Conservation (phyloP, 257 asterid genomes). For the Coffea canephora region DNA sequence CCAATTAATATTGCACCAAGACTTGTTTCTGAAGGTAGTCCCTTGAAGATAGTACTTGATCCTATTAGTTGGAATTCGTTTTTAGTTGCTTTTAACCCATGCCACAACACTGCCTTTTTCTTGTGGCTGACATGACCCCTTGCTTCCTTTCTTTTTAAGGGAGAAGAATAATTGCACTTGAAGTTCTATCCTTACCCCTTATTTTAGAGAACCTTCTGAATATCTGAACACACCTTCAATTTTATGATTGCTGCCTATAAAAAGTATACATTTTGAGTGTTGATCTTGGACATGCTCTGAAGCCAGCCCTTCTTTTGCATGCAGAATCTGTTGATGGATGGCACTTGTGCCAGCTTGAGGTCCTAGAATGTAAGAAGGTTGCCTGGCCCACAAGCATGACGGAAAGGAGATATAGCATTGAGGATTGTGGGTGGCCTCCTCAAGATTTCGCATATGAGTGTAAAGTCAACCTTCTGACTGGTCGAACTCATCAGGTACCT, state of each 20-base stretch:
- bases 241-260: background rate
- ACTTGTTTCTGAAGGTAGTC: slow-evolving; percentile 67
- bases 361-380: slow-evolving; percentile 80
- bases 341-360: slow-evolving; percentile 90
- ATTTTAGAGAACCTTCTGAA: background rate
- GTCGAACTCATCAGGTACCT: slow-evolving; percentile 91
- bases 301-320: slow-evolving; percentile 19
- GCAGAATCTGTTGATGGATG: slow-evolving; percentile 66
- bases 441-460: slow-evolving; percentile 85
- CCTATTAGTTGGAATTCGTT: background rate
- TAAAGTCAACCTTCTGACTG: slow-evolving; percentile 79
- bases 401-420: slow-evolving; percentile 46
- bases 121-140: background rate
- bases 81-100: background rate
- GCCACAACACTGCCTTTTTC: background rate
- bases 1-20: slow-evolving; percentile 90
- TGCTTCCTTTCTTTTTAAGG: background rate
- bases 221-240: background rate
- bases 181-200: background rate
- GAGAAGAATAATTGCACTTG: background rate
- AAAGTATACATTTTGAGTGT: background rate
- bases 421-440: slow-evolving; percentile 73
- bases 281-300: slow-evolving; percentile 1
- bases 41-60: background rate
- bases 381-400: slow-evolving; percentile 62